These are phyloP conservation scores for Nicotiana tomentosiformis DNA, from an alignment of 257 asterid genomes.

Conservation along the genomic window DNA sequence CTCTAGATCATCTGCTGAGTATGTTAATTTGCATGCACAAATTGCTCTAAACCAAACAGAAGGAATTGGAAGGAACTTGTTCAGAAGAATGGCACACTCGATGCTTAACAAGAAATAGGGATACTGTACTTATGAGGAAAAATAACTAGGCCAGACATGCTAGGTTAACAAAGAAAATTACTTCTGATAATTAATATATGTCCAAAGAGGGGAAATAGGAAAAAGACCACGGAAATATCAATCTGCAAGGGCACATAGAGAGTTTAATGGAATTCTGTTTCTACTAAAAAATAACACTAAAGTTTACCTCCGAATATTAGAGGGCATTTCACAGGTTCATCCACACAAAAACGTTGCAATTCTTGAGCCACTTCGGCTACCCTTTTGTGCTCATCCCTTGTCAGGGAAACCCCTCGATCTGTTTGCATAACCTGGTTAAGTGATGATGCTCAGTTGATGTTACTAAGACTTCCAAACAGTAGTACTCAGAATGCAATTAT, in stretches of 20 bases:
- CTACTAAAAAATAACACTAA: neutral
- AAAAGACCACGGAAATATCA: neutral
- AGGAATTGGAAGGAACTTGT: neutral
- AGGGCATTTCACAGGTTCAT: constrained; percentile 79
- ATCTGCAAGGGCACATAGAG: neutral
- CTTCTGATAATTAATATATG: neutral
- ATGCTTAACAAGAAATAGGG: neutral
- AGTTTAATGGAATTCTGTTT: neutral
- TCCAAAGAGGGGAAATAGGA: neutral
- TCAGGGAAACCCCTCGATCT: constrained; percentile 66
- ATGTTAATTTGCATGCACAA: neutral
- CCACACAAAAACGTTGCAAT: constrained; percentile 53
- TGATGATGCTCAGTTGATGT: constrained; percentile 9
- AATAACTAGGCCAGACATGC: neutral
- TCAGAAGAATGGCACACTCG: neutral
- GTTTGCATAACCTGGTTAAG: constrained; percentile 49
- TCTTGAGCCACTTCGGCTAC: constrained; percentile 66
- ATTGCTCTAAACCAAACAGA: neutral
- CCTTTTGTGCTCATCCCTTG: constrained; percentile 50
- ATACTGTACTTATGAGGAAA: neutral
- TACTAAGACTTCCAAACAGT: neutral
- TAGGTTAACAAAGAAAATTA: neutral
- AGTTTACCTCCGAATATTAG: constrained; percentile 83
- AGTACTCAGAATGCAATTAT: neutral
- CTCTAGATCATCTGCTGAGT: neutral